A percentile compares a stretch with the other conserved stretches of the same genome.
phyloP scores from a whole-genome alignment of 169 alveolate species.

The Plasmodium inui region DNA sequence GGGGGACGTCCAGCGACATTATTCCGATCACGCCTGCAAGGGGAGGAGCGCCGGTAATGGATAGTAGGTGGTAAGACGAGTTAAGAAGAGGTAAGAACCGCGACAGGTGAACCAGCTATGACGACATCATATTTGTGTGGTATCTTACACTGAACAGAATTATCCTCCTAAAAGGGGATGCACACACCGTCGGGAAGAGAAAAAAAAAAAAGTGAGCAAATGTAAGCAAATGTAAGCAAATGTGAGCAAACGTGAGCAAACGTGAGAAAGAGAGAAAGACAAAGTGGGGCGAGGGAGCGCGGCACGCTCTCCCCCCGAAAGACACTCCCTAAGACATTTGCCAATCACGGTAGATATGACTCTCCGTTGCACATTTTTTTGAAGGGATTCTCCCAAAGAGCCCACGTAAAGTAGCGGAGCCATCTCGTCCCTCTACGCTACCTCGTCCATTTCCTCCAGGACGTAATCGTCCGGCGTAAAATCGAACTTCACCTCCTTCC shows the following conservation, averaged over 20 bases:
- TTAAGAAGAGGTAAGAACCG: not conserved
- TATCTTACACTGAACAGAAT: slow-evolving; percentile 48
- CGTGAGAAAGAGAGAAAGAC: not conserved
- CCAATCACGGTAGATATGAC: not conserved
- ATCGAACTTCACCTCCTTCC: slow-evolving; percentile 79
- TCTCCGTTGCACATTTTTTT: not conserved
- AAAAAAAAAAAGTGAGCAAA: not conserved
- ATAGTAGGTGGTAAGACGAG: not conserved
- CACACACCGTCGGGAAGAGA: not conserved
- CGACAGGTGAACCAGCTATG: not conserved
- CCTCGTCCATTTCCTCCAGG: slow-evolving; percentile 75
- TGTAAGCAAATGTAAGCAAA: too few relatives aligned
- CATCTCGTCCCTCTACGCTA: not conserved
- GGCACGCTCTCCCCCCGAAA: not conserved
- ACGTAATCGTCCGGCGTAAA: slow-evolving; percentile 82
- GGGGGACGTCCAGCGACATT: slow-evolving; percentile 87
- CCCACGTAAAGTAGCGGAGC: not conserved
- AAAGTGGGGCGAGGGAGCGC: not conserved
- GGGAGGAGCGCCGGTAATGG: not conserved
- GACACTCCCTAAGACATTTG: not conserved
- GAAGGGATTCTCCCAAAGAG: not conserved
- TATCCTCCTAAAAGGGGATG: slow-evolving; percentile 36
- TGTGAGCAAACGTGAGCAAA: too few relatives aligned
- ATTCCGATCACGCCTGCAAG: slow-evolving; percentile 83
- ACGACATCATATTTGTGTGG: not conserved